phyloP scores from a whole-genome alignment of 2,329 filamentous ascomycete species.

The Ilyonectria robusta region DNA sequence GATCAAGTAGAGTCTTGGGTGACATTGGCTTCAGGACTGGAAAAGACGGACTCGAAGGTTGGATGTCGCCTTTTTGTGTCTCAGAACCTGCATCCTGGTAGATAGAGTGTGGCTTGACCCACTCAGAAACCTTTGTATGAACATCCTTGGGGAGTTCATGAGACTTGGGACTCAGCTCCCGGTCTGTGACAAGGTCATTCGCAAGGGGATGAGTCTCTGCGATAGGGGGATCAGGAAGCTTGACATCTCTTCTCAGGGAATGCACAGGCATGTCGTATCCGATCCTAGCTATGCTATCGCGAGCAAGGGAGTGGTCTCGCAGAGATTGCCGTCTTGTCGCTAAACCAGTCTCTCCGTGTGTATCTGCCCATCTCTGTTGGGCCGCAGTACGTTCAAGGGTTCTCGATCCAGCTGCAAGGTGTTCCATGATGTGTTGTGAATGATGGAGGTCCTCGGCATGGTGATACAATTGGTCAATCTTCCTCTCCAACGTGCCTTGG shows the following conservation, averaged over 20 bases:
- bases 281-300: constrained; percentile 29
- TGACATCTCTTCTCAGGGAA: constrained; percentile 31
- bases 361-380: constrained; percentile 13
- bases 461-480: constrained; percentile 51
- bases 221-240: constrained; percentile 18
- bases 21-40: not conserved
- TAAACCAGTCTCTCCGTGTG: constrained; percentile 6
- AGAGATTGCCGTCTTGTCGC: constrained; percentile 8
- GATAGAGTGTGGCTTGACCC: constrained; percentile 30
- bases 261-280: constrained; percentile 27
- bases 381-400: constrained; percentile 11
- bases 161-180: constrained; percentile 39
- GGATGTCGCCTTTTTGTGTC: constrained; percentile 7
- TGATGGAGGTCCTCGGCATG: constrained; percentile 53
- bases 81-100: constrained; percentile 24
- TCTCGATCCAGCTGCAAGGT: constrained; percentile 47
- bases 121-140: constrained; percentile 33
- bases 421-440: constrained; percentile 53
- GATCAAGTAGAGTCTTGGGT: not conserved
- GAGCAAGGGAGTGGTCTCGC: constrained; percentile 31
- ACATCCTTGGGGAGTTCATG: constrained; percentile 37
- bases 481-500: constrained; percentile 37
- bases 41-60: constrained; percentile 11
- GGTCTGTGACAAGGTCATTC: constrained; percentile 31
- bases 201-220: constrained; percentile 32